Percentiles rank a stretch among this genome's conserved stretches.
Evolutionary conservation across 495 filamentous ascomycete species (phyloP).

Genomic region (Umbilicaria muhlenbergii): DNA sequence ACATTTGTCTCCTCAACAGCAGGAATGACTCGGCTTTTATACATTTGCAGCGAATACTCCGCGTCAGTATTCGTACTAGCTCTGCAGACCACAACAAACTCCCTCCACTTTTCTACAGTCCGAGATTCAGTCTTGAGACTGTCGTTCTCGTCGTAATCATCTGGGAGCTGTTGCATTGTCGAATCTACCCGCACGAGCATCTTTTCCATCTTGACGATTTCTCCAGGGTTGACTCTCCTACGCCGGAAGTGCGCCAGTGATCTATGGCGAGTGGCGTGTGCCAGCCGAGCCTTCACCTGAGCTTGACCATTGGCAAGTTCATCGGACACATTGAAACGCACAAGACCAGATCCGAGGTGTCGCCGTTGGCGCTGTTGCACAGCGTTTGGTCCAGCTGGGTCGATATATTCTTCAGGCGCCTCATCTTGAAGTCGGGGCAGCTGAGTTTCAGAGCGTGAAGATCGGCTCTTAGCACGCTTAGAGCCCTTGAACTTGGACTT

Average conservation of each 20-base stretch:
- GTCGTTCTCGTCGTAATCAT: slow-evolving; percentile 53
- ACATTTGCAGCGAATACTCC: slow-evolving; percentile 48
- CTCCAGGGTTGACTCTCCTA: slow-evolving; percentile 35
- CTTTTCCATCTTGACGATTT: slow-evolving; percentile 57
- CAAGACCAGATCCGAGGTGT: slow-evolving; percentile 9
- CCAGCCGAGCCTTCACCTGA: slow-evolving; percentile 18
- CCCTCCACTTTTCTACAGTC: slow-evolving; percentile 51
- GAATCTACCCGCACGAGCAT: slow-evolving; percentile 58
- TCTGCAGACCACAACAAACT: slow-evolving; percentile 56
- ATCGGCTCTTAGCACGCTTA: too few species aligned
- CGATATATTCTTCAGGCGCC: background rate
- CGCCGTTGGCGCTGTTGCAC: background rate
- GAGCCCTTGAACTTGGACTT: too few species aligned
- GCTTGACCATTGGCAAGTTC: slow-evolving; percentile 24
- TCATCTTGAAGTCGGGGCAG: background rate
- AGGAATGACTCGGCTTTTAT: slow-evolving; percentile 54
- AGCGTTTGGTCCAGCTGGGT: background rate
- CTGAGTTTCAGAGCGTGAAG: too few species aligned
- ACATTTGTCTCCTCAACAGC: slow-evolving; percentile 36
- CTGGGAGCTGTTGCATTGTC: slow-evolving; percentile 36
- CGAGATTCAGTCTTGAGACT: slow-evolving; percentile 45
- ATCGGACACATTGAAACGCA: slow-evolving; percentile 32
- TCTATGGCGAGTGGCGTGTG: slow-evolving; percentile 22
- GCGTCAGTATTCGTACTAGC: slow-evolving; percentile 35
- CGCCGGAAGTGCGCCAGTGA: slow-evolving; percentile 24